phyloP scores from a whole-genome alignment of 768 basidiomycete species.

The Russula foetens region DNA sequence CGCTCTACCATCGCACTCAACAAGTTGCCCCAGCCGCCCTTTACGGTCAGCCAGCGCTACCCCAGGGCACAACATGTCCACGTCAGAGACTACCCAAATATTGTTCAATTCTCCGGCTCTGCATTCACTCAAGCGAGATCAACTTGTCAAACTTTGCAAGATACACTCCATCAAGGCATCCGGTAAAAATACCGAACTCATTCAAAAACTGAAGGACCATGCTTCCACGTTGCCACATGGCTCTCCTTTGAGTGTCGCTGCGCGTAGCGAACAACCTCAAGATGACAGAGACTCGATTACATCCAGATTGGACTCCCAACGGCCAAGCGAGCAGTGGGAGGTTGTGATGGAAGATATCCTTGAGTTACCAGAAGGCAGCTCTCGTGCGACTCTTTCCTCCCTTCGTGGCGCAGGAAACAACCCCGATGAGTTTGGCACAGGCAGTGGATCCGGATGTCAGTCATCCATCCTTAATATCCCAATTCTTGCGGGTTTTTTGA shows the following conservation, averaged over 20 bases:
- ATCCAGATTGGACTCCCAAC: conserved; percentile 24
- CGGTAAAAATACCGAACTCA: conserved; percentile 71
- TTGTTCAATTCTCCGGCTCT: conserved; percentile 80
- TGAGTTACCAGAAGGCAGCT: conserved; percentile 50
- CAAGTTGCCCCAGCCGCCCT: neutral
- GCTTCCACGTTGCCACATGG: conserved; percentile 51
- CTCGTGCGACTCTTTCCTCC: conserved; percentile 43
- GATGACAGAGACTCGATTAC: conserved; percentile 22
- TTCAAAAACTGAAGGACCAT: conserved; percentile 59
- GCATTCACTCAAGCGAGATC: conserved; percentile 75
- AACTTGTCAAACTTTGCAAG: conserved; percentile 81
- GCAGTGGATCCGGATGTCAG: conserved; percentile 47
- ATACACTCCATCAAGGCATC: conserved; percentile 70
- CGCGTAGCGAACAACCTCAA: conserved; percentile 38
- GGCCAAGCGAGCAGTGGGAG: conserved; percentile 79
- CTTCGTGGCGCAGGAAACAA: conserved; percentile 31
- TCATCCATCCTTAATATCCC: neutral
- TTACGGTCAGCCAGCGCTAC: too few relatives aligned
- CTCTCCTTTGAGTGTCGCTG: conserved; percentile 43
- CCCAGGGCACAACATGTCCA: conserved; percentile 30
- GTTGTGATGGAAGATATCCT: conserved; percentile 78
- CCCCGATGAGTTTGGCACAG: conserved; percentile 68
- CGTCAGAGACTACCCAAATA: conserved; percentile 66
- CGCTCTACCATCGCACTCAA: too few relatives aligned
- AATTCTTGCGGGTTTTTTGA: neutral